Conservation (phyloP, 73 alveolate genomes). For the Diophrys sp. region DNA sequence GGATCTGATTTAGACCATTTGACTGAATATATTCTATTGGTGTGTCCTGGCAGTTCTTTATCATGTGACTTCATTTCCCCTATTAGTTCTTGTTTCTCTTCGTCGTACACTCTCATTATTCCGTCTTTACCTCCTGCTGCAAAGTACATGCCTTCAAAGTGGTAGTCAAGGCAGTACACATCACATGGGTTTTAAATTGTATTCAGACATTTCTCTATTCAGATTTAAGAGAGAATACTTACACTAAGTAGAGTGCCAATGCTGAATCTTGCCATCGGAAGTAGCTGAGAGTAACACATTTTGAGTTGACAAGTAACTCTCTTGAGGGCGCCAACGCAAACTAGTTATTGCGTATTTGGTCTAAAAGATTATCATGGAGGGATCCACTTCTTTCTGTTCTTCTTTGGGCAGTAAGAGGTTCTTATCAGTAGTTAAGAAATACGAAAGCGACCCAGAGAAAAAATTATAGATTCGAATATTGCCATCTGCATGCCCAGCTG, state of each 20-base stretch:
- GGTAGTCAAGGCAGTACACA: slow-evolving; percentile 88
- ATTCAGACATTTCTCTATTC: slow-evolving; percentile 88
- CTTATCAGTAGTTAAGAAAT: not conserved
- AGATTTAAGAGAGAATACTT: no score
- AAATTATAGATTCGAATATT: slow-evolving; percentile 44
- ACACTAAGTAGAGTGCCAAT: slow-evolving; percentile 97
- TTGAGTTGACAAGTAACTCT: slow-evolving; percentile 62
- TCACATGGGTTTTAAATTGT: slow-evolving; percentile 76
- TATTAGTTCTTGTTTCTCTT: slow-evolving; percentile 79
- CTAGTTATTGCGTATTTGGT: slow-evolving; percentile 76
- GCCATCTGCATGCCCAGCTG: slow-evolving; percentile 58
- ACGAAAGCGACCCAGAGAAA: slow-evolving; percentile 46
- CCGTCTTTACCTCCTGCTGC: slow-evolving; percentile 95
- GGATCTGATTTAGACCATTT: slow-evolving; percentile 79
- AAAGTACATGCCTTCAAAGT: slow-evolving; percentile 81
- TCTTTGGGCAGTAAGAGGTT: slow-evolving; percentile 6
- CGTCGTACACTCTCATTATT: slow-evolving; percentile 92
- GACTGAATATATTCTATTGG: slow-evolving; percentile 87
- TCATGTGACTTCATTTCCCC: slow-evolving; percentile 68
- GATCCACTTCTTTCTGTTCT: slow-evolving; percentile 8
- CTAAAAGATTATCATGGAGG: slow-evolving; percentile 1
- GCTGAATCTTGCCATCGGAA: slow-evolving; percentile 91
- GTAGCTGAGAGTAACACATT: slow-evolving; percentile 81
- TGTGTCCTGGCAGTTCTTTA: slow-evolving; percentile 88
- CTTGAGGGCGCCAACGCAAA: slow-evolving; percentile 86